Conservation (phyloP, 305 asterid species). For the Fraxinus sp. region DNA sequence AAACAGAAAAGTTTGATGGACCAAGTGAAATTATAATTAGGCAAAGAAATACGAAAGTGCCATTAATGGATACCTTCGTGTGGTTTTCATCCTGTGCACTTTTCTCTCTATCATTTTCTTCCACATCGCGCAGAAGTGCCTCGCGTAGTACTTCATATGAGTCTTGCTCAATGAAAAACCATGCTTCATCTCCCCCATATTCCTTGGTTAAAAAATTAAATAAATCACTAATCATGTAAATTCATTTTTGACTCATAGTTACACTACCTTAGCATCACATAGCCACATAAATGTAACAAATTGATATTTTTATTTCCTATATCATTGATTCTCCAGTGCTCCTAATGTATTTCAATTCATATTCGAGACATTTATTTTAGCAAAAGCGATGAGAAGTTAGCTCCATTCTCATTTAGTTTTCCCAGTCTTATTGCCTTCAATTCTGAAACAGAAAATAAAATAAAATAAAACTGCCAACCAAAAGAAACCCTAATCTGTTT, state of each 20-base stretch:
- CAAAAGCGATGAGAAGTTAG: background rate
- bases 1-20: background rate
- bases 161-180: constrained; percentile 32
- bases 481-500: background rate
- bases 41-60: background rate
- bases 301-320: background rate
- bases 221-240: background rate
- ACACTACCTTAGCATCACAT: background rate
- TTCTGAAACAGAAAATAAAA: background rate
- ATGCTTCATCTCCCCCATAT: constrained; percentile 33
- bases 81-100: background rate
- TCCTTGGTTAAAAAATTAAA: background rate
- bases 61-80: background rate
- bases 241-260: background rate
- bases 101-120: background rate
- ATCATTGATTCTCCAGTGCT: background rate
- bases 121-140: constrained; percentile 26
- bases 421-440: background rate
- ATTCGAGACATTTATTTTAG: background rate
- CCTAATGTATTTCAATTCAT: background rate
- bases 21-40: background rate
- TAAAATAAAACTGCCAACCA: background rate
- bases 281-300: background rate
- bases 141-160: constrained; percentile 30
- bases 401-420: background rate